Base-by-base conservation (phyloP, 177 flowering plant genomes). In the Vitis hybrid region DNA sequence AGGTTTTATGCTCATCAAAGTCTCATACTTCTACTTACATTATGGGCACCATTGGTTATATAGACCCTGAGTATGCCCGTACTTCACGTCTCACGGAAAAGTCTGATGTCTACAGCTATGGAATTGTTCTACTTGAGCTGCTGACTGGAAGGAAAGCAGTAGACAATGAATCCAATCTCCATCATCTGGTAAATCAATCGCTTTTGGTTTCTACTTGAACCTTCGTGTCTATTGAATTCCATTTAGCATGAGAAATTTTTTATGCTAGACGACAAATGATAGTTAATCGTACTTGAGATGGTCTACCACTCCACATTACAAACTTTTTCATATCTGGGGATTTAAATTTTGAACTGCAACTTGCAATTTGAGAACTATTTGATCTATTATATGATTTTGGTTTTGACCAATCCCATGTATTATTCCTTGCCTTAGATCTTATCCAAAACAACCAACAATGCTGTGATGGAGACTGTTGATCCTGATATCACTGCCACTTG, bases 41-140 rank as follows among this genome's bases (percentile, higher is more conserved):
- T 2, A 83, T 94, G 93, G 98, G 98, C 13, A 94, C 98, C 45
- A 92, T 94, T 67, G 98, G 98, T 3, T 92, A 94, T 72, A 94
- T 94, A 13, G 98, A 94, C 62, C 98, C 97, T 1, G 97, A 94
- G 72, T 94, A 94, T 81, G 98, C 98, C 5, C 85, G 97, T 3
- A 92, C 98, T 15, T 85, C 97, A 7, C 90, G 93, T 19, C 89
- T 92, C 39, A 94, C 91, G 19, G 98, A 94, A 77, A 94, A 94
- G 75, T 94, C 98, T 5, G 97, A 94, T 76, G 93, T 94, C 2
- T 94, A 94, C 74, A 92, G 98, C 67, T 94, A 70, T 72, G 98
- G 98, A 8, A 84, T 94, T 66, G 98, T 94, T 58, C 83, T 94
- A 52, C 89, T 94, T 45, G 97, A 94, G 87, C 74, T 94, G 67